These are phyloP conservation scores for Penicillium sp. DNA, from an alignment of 2,329 filamentous ascomycete genomes.

Conservation along the genomic window DNA sequence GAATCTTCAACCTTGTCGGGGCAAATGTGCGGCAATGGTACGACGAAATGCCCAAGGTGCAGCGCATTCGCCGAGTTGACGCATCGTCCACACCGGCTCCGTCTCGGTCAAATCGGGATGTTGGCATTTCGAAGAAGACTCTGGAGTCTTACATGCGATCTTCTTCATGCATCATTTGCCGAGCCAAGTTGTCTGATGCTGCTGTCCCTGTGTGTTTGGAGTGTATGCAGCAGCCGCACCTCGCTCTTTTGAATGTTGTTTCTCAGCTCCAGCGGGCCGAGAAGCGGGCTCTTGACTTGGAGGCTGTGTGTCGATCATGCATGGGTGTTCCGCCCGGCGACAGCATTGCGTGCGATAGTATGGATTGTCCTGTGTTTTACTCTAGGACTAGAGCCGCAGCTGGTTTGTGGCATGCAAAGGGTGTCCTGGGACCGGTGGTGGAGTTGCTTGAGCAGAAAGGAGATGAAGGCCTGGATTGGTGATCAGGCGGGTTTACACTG, in stretches of 20 bases:
- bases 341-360: constrained; percentile 81
- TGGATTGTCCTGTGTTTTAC: constrained; percentile 93
- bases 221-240: constrained; percentile 46
- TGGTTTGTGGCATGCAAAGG: constrained; percentile 39
- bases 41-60: constrained; percentile 92
- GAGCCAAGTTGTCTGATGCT: constrained; percentile 55
- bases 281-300: constrained; percentile 63
- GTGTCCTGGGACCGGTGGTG: constrained; percentile 40
- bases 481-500: constrained; percentile 2
- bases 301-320: constrained; percentile 77
- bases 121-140: constrained; percentile 60
- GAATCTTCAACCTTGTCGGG: constrained; percentile 95
- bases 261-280: constrained; percentile 65
- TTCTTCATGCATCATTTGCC: constrained; percentile 77
- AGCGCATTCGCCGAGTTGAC: constrained; percentile 69
- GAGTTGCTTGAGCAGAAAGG: constrained; percentile 37
- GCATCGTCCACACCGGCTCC: constrained; percentile 31
- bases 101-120: constrained; percentile 27
- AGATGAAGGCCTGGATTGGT: constrained; percentile 43
- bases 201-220: constrained; percentile 45
- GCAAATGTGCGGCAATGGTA: constrained; percentile 91
- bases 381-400: constrained; percentile 41
- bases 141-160: constrained; percentile 93
- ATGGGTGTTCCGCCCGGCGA: constrained; percentile 72
- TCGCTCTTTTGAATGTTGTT: constrained; percentile 66